Evolutionary conservation across 140 eudicot species (phyloP), one percentile per base, ranked within the genome.

Genomic region (Erigeron philadelphicus): DNA sequence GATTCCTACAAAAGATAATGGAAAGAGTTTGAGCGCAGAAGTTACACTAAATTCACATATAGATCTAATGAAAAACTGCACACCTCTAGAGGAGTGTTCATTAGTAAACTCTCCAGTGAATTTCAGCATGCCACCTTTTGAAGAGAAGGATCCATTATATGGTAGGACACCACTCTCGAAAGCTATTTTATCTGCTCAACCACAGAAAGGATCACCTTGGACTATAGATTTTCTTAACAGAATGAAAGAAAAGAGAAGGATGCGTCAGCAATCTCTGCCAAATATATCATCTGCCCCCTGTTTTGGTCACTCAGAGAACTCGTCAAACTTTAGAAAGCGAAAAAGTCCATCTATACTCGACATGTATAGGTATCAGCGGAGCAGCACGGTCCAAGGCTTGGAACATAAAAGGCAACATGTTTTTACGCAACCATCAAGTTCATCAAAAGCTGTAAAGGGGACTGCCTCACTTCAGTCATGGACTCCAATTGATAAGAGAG

Each of bases 261-360:
- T 76, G 65, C 87, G 83, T 62, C 90, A 82, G 75, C 88, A 87
- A 40, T 80, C 87, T 79, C 69, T 80, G 75, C 95, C 95, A 54
- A 58, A 52, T 54, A 80, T 76, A 64, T 56, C 87, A 73, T 78
- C 92, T 61, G 80, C 82, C 61, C 87, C 87, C 77, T 69, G 81
- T 69, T 69, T 80, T 74, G 84, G 77, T 8, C 59, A 71, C 81
- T 69, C 79, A n/a, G 87, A 78, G 66, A 77, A 81, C 68, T 65
- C 66, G 57, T 58, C 82, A 15, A 94, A 76, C 74, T 73, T 60
- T 71, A 72, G 86, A 54, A 89, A 89, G 86, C 84, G 99, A 71
- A 94, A 81, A 82, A 89, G 95, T 68, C 95, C 95, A n/a, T 93
- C 97, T 50, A 83, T 89, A 77, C 88, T 94, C 23, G 95, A 94